Evolutionary conservation across 1,139 yeast genomes (phyloP).

Genomic region (Saccharomyces hybrid): DNA sequence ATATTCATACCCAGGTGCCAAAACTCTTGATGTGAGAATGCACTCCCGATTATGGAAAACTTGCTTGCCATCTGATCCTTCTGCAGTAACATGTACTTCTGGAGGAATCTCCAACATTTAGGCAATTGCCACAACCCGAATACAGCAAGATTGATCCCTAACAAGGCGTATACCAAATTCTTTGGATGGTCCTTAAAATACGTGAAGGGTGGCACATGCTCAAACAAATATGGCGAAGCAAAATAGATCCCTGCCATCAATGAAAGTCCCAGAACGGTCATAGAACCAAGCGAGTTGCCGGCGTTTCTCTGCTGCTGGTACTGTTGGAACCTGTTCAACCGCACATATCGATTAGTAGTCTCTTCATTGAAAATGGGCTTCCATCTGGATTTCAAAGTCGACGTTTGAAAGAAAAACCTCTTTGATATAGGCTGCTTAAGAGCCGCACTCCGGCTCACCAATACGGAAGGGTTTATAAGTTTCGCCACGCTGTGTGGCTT

Average conservation of each 20-base stretch:
- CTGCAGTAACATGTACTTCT: slow-evolving; percentile 59
- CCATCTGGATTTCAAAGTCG: slow-evolving; percentile 14
- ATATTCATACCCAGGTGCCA: slow-evolving; percentile 78
- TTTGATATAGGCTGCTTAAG: background rate
- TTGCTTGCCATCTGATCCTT: slow-evolving; percentile 47
- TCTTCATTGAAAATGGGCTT: slow-evolving; percentile 11
- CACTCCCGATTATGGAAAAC: slow-evolving; percentile 68
- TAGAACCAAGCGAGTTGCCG: slow-evolving; percentile 21
- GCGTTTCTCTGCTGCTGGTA: slow-evolving; percentile 12
- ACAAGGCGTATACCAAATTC: slow-evolving; percentile 52
- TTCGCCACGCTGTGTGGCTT: background rate
- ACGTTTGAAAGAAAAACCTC: slow-evolving; percentile 10
- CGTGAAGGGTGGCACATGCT: slow-evolving; percentile 50
- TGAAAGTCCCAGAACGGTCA: slow-evolving; percentile 31
- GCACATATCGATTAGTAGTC: slow-evolving; percentile 18
- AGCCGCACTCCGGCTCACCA: slow-evolving; percentile 2
- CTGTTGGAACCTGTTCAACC: slow-evolving; percentile 30
- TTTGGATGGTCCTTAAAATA: slow-evolving; percentile 51
- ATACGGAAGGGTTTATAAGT: background rate
- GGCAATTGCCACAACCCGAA: slow-evolving; percentile 73
- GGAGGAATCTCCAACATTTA: slow-evolving; percentile 39
- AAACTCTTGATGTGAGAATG: slow-evolving; percentile 79
- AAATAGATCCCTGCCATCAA: slow-evolving; percentile 39
- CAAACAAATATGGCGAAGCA: slow-evolving; percentile 50
- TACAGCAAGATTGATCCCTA: slow-evolving; percentile 62